Evolutionary conservation across 768 basidiomycete genomes (phyloP), one percentile per base, ranked within the genome.

Genomic region (Boletus subcaerulescens): DNA sequence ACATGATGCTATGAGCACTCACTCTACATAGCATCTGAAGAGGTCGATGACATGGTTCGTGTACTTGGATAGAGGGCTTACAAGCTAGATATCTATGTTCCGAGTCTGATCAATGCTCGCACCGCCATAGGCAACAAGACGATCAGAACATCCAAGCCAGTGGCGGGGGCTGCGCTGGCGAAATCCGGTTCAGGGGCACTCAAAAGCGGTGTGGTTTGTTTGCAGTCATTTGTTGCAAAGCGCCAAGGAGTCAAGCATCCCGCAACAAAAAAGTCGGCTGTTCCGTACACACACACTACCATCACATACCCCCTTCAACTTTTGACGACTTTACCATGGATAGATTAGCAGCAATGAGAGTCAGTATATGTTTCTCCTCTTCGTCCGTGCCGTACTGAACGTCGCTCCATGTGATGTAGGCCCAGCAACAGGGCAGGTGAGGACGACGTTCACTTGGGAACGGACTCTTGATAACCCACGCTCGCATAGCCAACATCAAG

Each of bases 321-420:
- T 50, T 52, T 91, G 86, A 90, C 93, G 68, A 68, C 55, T 45
- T 24, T 32, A 62, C 53, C 60, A 85, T 93, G 82, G 92, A 95
- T 77, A 84, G 93, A 80, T 81, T 95, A 60, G 92, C 90, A 64
- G 89, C 87, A 59, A 83, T 89, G 84, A 83, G 90, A 76, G 89
- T 90, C 55, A 55, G 84, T 69, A 3, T 38, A 26, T 15, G 2
- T 11, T 48, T 43, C 0, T 8, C 5, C 31, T 48, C 22, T 14
- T 45, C 3, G 4, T 43, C 9, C n/a, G 12, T 39, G 14, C 29
- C 45, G 11, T 44, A 35, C 60, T 68, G 32, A 66, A 4, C 31
- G 1, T 24, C 24, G 5, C 24, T 24, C 24, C 17, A 3, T 32
- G 12, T 20, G 3, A 12, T 53, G 26, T 59, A 89, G 86, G 87